Conservation (phyloP, 306 rosid species). For the Vicia villosa region DNA sequence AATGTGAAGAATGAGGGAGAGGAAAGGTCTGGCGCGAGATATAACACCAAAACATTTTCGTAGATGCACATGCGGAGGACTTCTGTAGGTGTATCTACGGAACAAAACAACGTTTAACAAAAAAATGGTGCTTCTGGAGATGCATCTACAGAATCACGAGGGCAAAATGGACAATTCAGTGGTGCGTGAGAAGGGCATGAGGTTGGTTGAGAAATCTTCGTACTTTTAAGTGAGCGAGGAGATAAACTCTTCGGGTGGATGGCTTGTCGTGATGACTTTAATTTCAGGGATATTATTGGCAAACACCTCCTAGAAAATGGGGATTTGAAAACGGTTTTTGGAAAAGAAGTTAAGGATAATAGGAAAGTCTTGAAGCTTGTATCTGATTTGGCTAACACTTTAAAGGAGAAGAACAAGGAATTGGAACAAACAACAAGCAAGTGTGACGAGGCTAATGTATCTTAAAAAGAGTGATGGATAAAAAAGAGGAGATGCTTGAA, state of each 20-base stretch:
- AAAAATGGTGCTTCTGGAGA: too few relatives aligned
- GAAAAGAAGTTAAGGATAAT: conserved; percentile 45
- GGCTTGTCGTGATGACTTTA: conserved; percentile 44
- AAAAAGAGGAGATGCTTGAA: conserved; percentile 51
- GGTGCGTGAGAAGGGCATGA: too few relatives aligned
- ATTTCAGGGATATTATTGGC: conserved; percentile 32
- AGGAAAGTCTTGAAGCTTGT: conserved; percentile 48
- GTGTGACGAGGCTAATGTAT: conserved; percentile 41
- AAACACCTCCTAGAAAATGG: conserved; percentile 33
- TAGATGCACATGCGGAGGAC: too few relatives aligned
- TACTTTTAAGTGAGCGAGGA: conserved; percentile 32
- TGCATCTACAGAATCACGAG: too few relatives aligned
- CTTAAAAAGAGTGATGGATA: conserved; percentile 42
- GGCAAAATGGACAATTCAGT: too few relatives aligned
- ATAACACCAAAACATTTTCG: too few relatives aligned
- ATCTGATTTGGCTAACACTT: conserved; percentile 47
- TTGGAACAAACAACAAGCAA: conserved; percentile 50
- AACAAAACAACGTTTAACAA: too few relatives aligned
- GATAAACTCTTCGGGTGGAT: conserved; percentile 68
- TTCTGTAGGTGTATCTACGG: too few relatives aligned
- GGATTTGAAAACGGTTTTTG: conserved; percentile 53
- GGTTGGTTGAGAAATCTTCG: too few relatives aligned
- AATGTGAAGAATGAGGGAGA: too few relatives aligned
- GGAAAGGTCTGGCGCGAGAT: too few relatives aligned
- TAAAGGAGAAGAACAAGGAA: conserved; percentile 46